phyloP scores from a whole-genome alignment of 805 yeast species.

The Zygotorulaspora sp. region DNA sequence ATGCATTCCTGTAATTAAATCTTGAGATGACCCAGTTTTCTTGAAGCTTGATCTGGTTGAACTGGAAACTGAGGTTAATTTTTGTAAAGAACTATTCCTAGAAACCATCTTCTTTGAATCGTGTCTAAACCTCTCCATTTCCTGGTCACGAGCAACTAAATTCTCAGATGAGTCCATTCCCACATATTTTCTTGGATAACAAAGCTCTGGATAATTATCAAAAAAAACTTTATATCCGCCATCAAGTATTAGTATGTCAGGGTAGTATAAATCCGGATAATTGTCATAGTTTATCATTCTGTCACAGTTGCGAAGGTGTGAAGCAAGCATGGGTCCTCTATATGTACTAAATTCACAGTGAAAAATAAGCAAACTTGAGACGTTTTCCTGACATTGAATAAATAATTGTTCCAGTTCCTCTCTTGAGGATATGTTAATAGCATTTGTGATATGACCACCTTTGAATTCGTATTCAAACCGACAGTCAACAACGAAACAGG shows the following conservation, averaged over 20 bases:
- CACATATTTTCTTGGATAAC: slow-evolving; percentile 75
- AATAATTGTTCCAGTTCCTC: slow-evolving; percentile 60
- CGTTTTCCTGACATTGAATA: slow-evolving; percentile 24
- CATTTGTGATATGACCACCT: slow-evolving; percentile 89
- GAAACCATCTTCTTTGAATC: slow-evolving; percentile 37
- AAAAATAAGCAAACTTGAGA: slow-evolving; percentile 58
- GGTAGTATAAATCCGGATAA: slow-evolving; percentile 80
- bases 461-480: slow-evolving; percentile 86
- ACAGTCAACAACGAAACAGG: slow-evolving; percentile 69
- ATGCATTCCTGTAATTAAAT: slow-evolving; percentile 4
- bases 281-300: slow-evolving; percentile 63
- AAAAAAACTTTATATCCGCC: slow-evolving; percentile 89
- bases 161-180: slow-evolving; percentile 61
- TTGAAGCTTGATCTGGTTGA: slow-evolving; percentile 11
- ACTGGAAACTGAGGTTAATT: slow-evolving; percentile 20
- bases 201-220: slow-evolving; percentile 50
- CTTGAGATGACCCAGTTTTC: slow-evolving; percentile 6
- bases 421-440: slow-evolving; percentile 71
- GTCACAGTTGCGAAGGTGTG: slow-evolving; percentile 78
- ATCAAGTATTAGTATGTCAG: slow-evolving; percentile 81
- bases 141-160: slow-evolving; percentile 43
- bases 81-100: slow-evolving; percentile 35
- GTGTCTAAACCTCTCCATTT: slow-evolving; percentile 48
- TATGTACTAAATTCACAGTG: slow-evolving; percentile 94
- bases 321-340: slow-evolving; percentile 92